A percentile compares a stretch with the other conserved stretches of the same genome.
These are phyloP conservation scores for Pyrus bretschneideri DNA, from an alignment of 306 rosid species.

Conservation along the genomic window DNA sequence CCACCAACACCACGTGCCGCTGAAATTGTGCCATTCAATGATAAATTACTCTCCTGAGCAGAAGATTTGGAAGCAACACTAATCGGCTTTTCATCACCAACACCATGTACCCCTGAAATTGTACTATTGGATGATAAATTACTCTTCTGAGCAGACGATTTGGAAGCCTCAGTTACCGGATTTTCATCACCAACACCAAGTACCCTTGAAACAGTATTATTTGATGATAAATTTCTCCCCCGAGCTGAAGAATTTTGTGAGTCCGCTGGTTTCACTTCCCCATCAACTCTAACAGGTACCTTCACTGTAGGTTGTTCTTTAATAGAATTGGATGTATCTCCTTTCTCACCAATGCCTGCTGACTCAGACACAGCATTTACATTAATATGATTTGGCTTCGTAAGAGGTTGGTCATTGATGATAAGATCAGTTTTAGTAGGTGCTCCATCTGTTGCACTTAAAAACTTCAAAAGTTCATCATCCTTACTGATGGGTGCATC, in stretches of 20 bases:
- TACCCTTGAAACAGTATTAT: not conserved
- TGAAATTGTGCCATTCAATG: not conserved
- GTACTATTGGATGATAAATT: slow-evolving; percentile 20
- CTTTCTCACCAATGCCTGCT: slow-evolving; percentile 17
- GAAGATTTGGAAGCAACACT: slow-evolving; percentile 19
- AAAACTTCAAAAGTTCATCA: slow-evolving; percentile 17
- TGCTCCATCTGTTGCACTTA: slow-evolving; percentile 13
- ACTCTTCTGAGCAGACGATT: slow-evolving; percentile 11
- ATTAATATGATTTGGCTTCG: slow-evolving; percentile 19
- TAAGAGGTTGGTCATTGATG: slow-evolving; percentile 21
- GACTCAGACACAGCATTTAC: slow-evolving; percentile 18
- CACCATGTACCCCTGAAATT: slow-evolving; percentile 8
- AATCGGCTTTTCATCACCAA: slow-evolving; percentile 23
- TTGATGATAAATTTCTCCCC: not conserved
- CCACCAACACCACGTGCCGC: not conserved
- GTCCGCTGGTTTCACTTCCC: slow-evolving; percentile 26
- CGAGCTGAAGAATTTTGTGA: not conserved
- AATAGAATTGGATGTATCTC: slow-evolving; percentile 18
- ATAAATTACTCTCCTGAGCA: no score
- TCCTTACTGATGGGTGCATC: slow-evolving; percentile 18
- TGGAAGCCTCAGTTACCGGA: not conserved
- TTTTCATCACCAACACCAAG: not conserved
- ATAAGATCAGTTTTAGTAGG: slow-evolving; percentile 19
- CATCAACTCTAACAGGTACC: slow-evolving; percentile 28
- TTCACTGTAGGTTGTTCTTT: slow-evolving; percentile 21